Percentiles rank a stretch among this genome's conserved stretches.
phyloP scores from a whole-genome alignment of 257 asterid genomes.

The Coffea canephora region DNA sequence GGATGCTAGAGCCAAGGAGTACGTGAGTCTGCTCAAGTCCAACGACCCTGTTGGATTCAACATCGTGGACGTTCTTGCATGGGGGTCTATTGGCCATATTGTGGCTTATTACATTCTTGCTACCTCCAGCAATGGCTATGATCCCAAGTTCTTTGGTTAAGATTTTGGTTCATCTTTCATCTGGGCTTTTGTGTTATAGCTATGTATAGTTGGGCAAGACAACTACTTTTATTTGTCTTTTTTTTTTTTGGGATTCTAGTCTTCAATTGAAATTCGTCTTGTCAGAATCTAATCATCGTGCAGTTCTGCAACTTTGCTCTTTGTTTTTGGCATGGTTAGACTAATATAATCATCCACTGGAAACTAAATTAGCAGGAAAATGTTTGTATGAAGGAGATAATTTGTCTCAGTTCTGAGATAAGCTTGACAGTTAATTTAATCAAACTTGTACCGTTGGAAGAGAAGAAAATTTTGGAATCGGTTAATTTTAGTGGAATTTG shows the following conservation, averaged over 20 bases:
- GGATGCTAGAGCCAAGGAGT: slow-evolving; percentile 84
- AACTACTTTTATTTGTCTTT: not conserved
- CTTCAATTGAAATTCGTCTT: not conserved
- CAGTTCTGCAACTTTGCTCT: not conserved
- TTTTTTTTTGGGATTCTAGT: not conserved
- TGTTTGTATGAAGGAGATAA: not conserved
- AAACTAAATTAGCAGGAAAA: not conserved
- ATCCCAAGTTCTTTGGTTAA: slow-evolving; percentile 69
- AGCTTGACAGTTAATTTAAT: not conserved
- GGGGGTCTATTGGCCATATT: slow-evolving; percentile 97
- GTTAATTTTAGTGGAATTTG: not conserved
- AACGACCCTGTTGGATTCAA: slow-evolving; percentile 95
- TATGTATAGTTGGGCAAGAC: slow-evolving; percentile 7
- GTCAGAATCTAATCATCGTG: not conserved
- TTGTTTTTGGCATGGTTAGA: not conserved
- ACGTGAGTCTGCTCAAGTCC: slow-evolving; percentile 83
- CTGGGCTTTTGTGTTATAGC: not conserved
- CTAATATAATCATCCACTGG: not conserved
- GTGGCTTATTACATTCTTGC: slow-evolving; percentile 93
- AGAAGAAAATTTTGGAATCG: not conserved
- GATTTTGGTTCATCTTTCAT: not conserved
- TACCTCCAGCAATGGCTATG: slow-evolving; percentile 93
- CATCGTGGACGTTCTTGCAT: slow-evolving; percentile 89
- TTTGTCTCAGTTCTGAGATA: not conserved
- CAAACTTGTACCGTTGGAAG: not conserved